Evolutionary conservation across 2,329 filamentous ascomycete genomes (phyloP).

Genomic region (Saccharata proteae): DNA sequence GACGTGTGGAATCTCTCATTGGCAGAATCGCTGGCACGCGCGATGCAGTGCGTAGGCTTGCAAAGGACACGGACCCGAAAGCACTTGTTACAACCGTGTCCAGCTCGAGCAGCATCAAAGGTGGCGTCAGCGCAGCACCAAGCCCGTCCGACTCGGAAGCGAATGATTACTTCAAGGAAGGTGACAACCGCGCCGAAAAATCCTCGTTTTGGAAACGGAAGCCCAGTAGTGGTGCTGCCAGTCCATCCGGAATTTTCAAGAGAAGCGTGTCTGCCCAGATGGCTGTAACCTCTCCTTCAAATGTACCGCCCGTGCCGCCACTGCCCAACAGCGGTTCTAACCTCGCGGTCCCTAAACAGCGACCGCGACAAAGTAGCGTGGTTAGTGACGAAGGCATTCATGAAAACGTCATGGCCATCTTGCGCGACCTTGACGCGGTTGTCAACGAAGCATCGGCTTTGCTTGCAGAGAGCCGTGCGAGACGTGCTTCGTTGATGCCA

Average conservation of each 20-base stretch:
- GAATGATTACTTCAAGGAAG: constrained; percentile 44
- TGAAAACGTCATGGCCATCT: constrained; percentile 70
- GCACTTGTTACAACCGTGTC: constrained; percentile 26
- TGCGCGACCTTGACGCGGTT: constrained; percentile 73
- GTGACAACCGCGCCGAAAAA: constrained; percentile 38
- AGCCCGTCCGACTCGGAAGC: constrained; percentile 32
- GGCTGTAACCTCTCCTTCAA: constrained; percentile 32
- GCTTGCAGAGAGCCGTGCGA: constrained; percentile 65
- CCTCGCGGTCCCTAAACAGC: constrained; percentile 24
- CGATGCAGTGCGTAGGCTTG: constrained; percentile 76
- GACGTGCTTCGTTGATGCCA: constrained; percentile 47
- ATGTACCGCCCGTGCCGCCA: constrained; percentile 23
- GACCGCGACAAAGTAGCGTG: constrained; percentile 5
- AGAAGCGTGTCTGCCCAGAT: constrained; percentile 43
- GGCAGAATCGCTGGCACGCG: constrained; percentile 77
- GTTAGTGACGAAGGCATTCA: constrained; percentile 49
- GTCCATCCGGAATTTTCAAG: constrained; percentile 31
- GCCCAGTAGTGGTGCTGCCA: constrained; percentile 41
- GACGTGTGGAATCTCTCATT: constrained; percentile 71
- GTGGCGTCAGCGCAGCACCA: constrained; percentile 19
- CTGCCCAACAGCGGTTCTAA: constrained; percentile 18
- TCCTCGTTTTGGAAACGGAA: constrained; percentile 79
- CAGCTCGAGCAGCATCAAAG: constrained; percentile 14
- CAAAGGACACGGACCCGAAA: constrained; percentile 68
- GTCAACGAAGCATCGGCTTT: constrained; percentile 71